Evolutionary conservation across 805 yeast genomes (phyloP).

Genomic region (Wickerhamomyces chaumierensis): DNA sequence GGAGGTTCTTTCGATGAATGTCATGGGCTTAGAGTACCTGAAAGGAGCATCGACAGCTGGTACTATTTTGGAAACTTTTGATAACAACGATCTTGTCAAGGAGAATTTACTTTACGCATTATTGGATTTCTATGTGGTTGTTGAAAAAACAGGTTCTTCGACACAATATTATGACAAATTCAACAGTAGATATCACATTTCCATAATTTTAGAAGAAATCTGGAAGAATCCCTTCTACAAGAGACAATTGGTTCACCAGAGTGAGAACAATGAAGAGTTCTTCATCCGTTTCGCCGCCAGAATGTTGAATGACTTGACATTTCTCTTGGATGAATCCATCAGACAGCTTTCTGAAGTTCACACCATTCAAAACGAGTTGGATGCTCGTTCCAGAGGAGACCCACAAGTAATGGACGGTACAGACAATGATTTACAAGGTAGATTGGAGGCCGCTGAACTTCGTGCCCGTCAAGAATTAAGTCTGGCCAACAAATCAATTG

Average conservation of each 20-base stretch:
- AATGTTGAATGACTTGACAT: conserved; percentile 90
- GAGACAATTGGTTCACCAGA: conserved; percentile 55
- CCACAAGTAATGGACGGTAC: conserved; percentile 32
- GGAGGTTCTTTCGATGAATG: conserved; percentile 52
- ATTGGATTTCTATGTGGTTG: conserved; percentile 84
- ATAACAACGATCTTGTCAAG: conserved; percentile 47
- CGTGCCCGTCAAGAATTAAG: conserved; percentile 77
- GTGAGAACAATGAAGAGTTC: conserved; percentile 62
- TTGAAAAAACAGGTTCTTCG: conserved; percentile 91
- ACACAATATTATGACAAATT: conserved; percentile 95
- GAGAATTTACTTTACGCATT: conserved; percentile 70
- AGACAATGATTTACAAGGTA: conserved; percentile 48
- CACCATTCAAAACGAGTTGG: conserved; percentile 54
- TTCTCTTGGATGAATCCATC: conserved; percentile 81
- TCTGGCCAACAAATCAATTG: conserved; percentile 72
- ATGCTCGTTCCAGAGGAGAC: conserved; percentile 28
- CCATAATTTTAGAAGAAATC: conserved; percentile 68
- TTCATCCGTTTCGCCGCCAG: conserved; percentile 89
- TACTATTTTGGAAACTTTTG: conserved; percentile 56
- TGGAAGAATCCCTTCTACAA: conserved; percentile 70
- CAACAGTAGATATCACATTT: conserved; percentile 78
- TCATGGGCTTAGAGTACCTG: not conserved
- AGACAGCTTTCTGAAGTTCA: conserved; percentile 72
- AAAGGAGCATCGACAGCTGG: conserved; percentile 60
- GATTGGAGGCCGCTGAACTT: conserved; percentile 52